Evolutionary conservation across 306 rosid species (phyloP), one percentile per base, ranked within the genome.

Genomic region (Pyrus communis): DNA sequence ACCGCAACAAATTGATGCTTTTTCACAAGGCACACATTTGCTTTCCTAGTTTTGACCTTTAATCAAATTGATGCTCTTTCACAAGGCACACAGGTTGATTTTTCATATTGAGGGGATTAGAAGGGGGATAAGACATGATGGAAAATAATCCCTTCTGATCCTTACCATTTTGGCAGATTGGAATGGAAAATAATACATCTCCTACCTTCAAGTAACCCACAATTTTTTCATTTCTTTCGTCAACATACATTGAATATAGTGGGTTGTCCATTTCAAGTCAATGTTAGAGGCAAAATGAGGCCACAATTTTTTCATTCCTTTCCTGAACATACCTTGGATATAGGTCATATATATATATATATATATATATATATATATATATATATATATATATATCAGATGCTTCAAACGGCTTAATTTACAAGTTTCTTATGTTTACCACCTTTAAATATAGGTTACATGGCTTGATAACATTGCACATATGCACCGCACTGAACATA

Each of bases 1-100:
- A 82, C 58, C 91, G 93, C 73, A 81, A 81, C 80, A 94, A 87
- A 83, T 23, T 82, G 76, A 86, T 84, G 87, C 72, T 85, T 59
- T 86, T 46, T 82, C 94, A 90, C 42, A 80, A 89, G 96, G 98
- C 78, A 82, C 0, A 86, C 64, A 43, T 79, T 75, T 55, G 54
- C 76, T 59, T 46, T 66, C 74, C 12, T 59, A 33, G 38, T 77
- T 59, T 31, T 73, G 45, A 33, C 8, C 11, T 62, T 57, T 69
- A 54, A 40, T 33, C 66, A 28, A 77, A 70, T 58, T 17, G 30
- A 25, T 25, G 27, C 27, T 25, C 27, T 25, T 25, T 25, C 27
- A 25, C 27, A 25, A 25, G 27, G 27, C 27, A 25, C 27, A 25
- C 27, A 25, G 27, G 27, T 25, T 25, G 27, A 25, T 25, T 25